Evolutionary conservation across 2,329 filamentous ascomycete species (phyloP).

Genomic region (Colletotrichum eremochloae): DNA sequence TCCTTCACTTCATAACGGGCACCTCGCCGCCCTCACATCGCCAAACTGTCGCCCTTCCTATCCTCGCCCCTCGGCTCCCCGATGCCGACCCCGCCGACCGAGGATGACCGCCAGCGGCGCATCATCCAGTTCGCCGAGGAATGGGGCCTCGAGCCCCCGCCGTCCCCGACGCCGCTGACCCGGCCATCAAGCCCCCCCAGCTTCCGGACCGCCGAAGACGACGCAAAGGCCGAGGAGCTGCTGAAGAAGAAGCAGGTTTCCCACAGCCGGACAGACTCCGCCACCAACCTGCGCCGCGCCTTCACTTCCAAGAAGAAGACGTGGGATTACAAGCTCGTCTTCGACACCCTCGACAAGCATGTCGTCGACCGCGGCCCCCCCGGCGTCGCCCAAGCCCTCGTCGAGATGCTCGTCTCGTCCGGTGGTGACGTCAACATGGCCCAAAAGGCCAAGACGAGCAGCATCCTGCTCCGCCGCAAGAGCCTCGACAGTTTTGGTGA

Average conservation of each 20-base stretch:
- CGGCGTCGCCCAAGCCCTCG: slow-evolving; percentile 68
- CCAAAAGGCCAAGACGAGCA: slow-evolving; percentile 60
- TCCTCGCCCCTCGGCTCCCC: slow-evolving; percentile 23
- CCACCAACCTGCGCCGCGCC: slow-evolving; percentile 53
- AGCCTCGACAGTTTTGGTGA: slow-evolving; percentile 64
- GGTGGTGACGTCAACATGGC: slow-evolving; percentile 65
- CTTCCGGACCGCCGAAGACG: slow-evolving; percentile 63
- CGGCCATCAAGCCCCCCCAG: slow-evolving; percentile 59
- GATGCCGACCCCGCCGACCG: slow-evolving; percentile 39
- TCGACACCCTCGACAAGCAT: slow-evolving; percentile 64
- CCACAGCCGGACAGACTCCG: slow-evolving; percentile 49
- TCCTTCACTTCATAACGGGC: not conserved
- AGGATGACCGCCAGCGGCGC: slow-evolving; percentile 58
- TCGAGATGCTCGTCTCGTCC: slow-evolving; percentile 61
- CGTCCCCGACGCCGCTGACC: slow-evolving; percentile 55
- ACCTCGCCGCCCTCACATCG: slow-evolving; percentile 8
- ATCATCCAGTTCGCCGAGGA: slow-evolving; percentile 64
- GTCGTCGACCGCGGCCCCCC: slow-evolving; percentile 64
- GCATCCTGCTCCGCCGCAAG: slow-evolving; percentile 62
- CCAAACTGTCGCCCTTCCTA: slow-evolving; percentile 26
- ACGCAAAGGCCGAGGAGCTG: slow-evolving; percentile 66
- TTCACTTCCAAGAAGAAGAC: slow-evolving; percentile 64
- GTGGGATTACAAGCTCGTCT: slow-evolving; percentile 67
- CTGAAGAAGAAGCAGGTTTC: slow-evolving; percentile 60
- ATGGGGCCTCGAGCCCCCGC: slow-evolving; percentile 62